Conservation (phyloP, 148 eudicot species). For the Dianthus caryophyllus region DNA sequence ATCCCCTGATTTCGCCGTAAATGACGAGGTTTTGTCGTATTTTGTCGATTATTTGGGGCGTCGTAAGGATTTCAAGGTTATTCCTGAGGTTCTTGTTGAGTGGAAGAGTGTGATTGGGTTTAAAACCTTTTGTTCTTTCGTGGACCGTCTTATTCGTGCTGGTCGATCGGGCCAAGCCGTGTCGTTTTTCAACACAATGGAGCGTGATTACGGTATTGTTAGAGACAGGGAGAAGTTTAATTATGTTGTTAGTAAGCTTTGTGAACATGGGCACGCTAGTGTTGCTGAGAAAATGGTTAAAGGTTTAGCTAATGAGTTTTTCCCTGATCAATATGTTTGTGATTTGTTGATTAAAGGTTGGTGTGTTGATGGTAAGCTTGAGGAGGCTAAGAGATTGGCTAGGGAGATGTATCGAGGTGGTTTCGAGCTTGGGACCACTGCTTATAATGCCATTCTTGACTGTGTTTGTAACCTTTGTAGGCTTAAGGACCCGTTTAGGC, state of each 20-base stretch:
- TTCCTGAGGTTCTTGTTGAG: conserved; percentile 41
- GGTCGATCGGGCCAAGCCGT: conserved; percentile 60
- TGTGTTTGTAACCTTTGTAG: conserved; percentile 88
- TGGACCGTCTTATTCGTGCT: conserved; percentile 65
- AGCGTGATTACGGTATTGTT: conserved; percentile 58
- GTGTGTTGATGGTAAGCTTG: conserved; percentile 81
- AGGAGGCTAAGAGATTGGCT: conserved; percentile 70
- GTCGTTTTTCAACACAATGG: conserved; percentile 62
- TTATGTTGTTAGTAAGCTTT: conserved; percentile 51
- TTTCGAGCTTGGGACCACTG: conserved; percentile 62
- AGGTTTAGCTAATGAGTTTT: conserved; percentile 64
- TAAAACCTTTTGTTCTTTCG: conserved; percentile 31
- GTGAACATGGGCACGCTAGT: conserved; percentile 67
- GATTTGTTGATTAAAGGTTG: conserved; percentile 82
- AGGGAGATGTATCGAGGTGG: conserved; percentile 92
- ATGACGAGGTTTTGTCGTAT: conserved; percentile 44
- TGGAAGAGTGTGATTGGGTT: conserved; percentile 36
- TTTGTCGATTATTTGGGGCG: conserved; percentile 69
- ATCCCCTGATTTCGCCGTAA: conserved; percentile 28
- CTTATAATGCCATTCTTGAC: conserved; percentile 74
- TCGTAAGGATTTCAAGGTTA: conserved; percentile 65
- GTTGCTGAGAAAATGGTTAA: conserved; percentile 86
- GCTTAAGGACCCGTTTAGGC: conserved; percentile 64
- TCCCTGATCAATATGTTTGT: conserved; percentile 71
- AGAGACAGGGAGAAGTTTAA: conserved; percentile 45